These are phyloP conservation scores for Periglandula ipomoeae DNA, from an alignment of 2,329 filamentous ascomycete genomes.

Conservation along the genomic window DNA sequence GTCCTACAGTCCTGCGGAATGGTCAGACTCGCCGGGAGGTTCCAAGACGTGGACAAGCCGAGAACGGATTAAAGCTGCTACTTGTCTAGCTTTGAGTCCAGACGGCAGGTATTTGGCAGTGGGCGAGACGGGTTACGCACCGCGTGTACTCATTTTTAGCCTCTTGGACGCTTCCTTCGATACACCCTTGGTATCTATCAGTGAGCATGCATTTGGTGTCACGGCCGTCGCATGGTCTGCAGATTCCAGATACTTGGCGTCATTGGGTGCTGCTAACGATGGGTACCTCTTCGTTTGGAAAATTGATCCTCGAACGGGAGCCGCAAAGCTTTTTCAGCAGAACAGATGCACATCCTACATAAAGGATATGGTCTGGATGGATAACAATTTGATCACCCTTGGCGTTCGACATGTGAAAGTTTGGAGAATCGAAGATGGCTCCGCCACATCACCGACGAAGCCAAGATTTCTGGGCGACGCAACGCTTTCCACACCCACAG, in stretches of 20 bases:
- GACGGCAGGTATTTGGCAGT: slow-evolving; percentile 85
- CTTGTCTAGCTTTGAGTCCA: slow-evolving; percentile 78
- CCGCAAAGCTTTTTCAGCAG: slow-evolving; percentile 71
- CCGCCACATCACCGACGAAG: slow-evolving; percentile 54
- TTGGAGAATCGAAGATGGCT: slow-evolving; percentile 71
- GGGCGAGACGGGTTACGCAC: slow-evolving; percentile 91
- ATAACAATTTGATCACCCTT: slow-evolving; percentile 71
- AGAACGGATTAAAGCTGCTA: slow-evolving; percentile 89
- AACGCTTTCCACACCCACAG: slow-evolving; percentile 19
- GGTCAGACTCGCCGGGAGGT: slow-evolving; percentile 48
- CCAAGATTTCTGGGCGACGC: slow-evolving; percentile 41
- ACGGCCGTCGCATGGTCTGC: slow-evolving; percentile 82
- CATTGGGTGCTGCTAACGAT: slow-evolving; percentile 81
- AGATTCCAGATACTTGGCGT: slow-evolving; percentile 79
- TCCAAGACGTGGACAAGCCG: slow-evolving; percentile 78
- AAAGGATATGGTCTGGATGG: slow-evolving; percentile 85
- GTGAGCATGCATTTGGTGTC: slow-evolving; percentile 85
- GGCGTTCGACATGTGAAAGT: slow-evolving; percentile 89
- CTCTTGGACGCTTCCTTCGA: slow-evolving; percentile 74
- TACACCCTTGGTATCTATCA: slow-evolving; percentile 72
- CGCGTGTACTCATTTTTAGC: slow-evolving; percentile 82
- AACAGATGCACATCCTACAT: slow-evolving; percentile 86
- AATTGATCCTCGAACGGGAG: slow-evolving; percentile 72
- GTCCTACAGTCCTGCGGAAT: slow-evolving; percentile 35
- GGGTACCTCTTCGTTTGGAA: slow-evolving; percentile 90